These are phyloP conservation scores for Pseudogymnoascus sp. DNA, from an alignment of 2,329 filamentous ascomycete species.

Conservation along the genomic window DNA sequence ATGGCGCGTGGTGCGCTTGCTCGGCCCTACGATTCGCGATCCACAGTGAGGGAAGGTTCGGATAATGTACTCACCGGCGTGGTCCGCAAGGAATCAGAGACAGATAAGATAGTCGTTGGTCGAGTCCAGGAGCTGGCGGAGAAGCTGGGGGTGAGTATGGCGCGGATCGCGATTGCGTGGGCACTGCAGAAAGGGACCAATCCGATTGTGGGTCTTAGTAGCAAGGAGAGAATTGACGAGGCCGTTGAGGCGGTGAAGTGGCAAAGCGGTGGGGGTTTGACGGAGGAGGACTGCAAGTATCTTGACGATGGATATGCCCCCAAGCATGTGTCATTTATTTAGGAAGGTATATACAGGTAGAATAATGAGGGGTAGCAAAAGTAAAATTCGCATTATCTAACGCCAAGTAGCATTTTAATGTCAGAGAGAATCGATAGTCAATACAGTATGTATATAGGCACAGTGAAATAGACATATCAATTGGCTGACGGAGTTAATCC, in stretches of 20 bases:
- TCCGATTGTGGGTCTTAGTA: slow-evolving; percentile 49
- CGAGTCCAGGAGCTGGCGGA: slow-evolving; percentile 50
- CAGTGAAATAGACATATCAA: too few species aligned
- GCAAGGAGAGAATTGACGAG: slow-evolving; percentile 47
- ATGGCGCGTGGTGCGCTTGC: slow-evolving; percentile 30
- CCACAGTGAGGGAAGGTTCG: slow-evolving; percentile 20
- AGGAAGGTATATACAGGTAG: neutral
- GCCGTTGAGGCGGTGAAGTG: slow-evolving; percentile 37
- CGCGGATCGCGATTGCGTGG: slow-evolving; percentile 53
- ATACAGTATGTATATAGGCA: too few species aligned
- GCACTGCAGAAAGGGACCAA: slow-evolving; percentile 38
- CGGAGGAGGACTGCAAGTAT: slow-evolving; percentile 46
- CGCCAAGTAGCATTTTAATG: too few species aligned
- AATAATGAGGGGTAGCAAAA: neutral
- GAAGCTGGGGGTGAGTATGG: slow-evolving; percentile 52
- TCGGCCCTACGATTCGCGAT: slow-evolving; percentile 22
- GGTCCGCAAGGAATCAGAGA: slow-evolving; percentile 22
- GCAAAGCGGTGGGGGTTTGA: slow-evolving; percentile 38
- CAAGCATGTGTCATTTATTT: slow-evolving; percentile 25
- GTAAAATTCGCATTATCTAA: neutral
- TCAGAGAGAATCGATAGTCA: too few species aligned
- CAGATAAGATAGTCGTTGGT: slow-evolving; percentile 24
- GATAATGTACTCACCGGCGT: slow-evolving; percentile 18
- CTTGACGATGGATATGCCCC: slow-evolving; percentile 49
- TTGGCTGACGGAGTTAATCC: too few species aligned